Evolutionary conservation across 352 stramenopile species (phyloP), one percentile per base, ranked within the genome.

Genomic region (Globisporangium spiculum): DNA sequence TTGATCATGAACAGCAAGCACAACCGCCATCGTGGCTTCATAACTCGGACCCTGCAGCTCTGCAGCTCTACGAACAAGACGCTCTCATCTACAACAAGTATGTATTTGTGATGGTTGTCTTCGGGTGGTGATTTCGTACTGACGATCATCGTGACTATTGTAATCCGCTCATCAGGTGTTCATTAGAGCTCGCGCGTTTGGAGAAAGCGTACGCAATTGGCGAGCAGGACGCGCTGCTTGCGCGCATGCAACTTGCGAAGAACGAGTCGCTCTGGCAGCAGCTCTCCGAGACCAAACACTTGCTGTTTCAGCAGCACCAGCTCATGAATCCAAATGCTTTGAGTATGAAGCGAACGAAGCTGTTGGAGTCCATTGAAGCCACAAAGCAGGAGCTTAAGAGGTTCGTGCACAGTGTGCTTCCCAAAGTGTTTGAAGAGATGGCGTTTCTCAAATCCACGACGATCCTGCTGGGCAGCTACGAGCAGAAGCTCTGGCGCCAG

Each of bases 401-500:
- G 34, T 67, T 75, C 10, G 68, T 75, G 18, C 55, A 65, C 1
- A 59, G 69, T 6, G 34, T 73, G 14, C 63, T 84, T 2, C 67
- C 68, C 18, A 44, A 55, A 1, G 32, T 57, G 34, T 71, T 78
- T 20, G 70, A 75, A 5, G 73, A 81, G 54, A 69, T 84, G 22
- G 77, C 77, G 46, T 80, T 81, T 30, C 67, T 84, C 16, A 73
- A 74, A 41, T 75, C 75, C 1, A 81, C 77, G 22, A 78, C 58
- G 10, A 73, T 84, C 12, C 59, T 84, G 2, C 58, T 84, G 22
- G 64, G 76, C 12, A 84, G 70, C 73, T 84, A 84, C 54, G 77
- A 84, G 56, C 74, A 81, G 20, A 84, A 84, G 48, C 46, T 84
- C 2, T 84, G 77, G 77, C 69, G 77, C 0, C 77, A 84, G 48